Conservation (phyloP, 148 eudicot species). For the Pharnaceum exiguum region DNA sequence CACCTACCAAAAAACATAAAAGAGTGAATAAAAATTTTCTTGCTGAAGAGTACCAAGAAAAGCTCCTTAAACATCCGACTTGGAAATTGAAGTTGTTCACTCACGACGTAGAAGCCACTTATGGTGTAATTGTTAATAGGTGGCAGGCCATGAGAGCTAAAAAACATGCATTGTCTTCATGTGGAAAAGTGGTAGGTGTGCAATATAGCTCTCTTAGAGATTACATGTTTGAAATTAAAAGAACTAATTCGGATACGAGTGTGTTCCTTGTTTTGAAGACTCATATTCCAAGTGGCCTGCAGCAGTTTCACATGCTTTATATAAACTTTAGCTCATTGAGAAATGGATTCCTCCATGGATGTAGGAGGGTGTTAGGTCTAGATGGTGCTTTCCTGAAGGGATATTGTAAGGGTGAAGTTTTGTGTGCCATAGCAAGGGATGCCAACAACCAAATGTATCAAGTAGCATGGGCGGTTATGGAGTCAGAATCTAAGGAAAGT, state of each 20-base stretch:
- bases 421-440: neutral
- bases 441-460: conserved; percentile 8
- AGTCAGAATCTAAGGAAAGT: neutral
- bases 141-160: neutral
- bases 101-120: neutral
- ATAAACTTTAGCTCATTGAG: neutral
- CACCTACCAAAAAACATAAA: neutral
- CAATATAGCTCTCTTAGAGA: no score
- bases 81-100: neutral
- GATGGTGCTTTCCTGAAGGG: conserved; percentile 3
- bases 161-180: neutral
- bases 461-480: neutral
- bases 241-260: no score
- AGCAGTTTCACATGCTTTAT: conserved; percentile 1
- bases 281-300: no score
- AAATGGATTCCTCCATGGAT: neutral
- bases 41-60: neutral
- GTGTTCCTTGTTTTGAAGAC: no score
- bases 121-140: neutral
- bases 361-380: neutral
- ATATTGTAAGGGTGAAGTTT: neutral
- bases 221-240: no score
- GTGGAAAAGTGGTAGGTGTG: neutral
- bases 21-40: neutral
- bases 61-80: conserved; percentile 4